Conservation (phyloP, 169 alveolate species). For the Amoebophrya sp. region DNA sequence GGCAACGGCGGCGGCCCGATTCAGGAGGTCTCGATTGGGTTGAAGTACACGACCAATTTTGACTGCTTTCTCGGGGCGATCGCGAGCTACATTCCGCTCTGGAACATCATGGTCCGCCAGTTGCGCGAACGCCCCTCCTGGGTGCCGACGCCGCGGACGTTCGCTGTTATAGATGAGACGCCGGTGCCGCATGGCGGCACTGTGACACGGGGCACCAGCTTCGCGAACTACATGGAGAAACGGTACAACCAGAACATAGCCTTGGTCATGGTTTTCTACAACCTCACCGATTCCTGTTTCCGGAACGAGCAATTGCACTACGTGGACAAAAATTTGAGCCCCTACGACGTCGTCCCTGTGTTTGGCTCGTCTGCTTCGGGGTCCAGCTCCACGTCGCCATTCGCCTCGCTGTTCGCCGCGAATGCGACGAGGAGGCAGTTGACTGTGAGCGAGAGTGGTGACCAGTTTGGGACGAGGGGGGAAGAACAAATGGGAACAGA, state of each 20-base stretch:
- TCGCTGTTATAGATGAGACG: neutral
- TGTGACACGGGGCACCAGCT: neutral
- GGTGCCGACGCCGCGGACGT: neutral
- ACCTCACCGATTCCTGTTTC: neutral
- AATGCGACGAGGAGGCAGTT: neutral
- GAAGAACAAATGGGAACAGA: neutral
- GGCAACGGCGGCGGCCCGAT: neutral
- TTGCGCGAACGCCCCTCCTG: neutral
- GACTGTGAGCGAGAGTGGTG: neutral
- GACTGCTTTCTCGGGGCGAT: neutral
- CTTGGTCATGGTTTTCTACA: neutral
- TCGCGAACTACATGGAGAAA: neutral
- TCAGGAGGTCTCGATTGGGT: neutral
- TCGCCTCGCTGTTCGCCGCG: neutral
- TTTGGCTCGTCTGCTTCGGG: neutral
- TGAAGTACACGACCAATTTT: neutral
- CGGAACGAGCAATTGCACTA: neutral
- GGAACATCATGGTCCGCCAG: neutral
- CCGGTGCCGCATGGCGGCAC: neutral
- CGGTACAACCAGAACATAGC: neutral
- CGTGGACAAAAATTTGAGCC: neutral
- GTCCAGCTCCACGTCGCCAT: neutral
- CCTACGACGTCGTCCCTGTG: neutral
- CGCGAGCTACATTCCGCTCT: neutral
- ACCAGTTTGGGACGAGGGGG: neutral